Base-by-base conservation (phyloP, 345 rosid genomes). In the Citrus maxima region DNA sequence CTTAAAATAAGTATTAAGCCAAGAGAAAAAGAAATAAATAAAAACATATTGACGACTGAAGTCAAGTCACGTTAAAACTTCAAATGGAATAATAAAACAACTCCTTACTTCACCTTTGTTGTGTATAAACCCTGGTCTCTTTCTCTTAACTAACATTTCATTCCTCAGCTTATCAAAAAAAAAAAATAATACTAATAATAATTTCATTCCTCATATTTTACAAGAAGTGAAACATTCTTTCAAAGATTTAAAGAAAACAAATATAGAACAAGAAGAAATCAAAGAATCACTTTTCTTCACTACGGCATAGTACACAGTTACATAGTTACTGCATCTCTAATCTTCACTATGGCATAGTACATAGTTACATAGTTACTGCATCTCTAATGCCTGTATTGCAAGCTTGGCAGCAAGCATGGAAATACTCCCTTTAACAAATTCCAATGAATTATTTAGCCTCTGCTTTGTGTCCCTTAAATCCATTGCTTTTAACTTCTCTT, bases 331-430 rank as follows among this genome's bases (percentile, higher is more conserved):
- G 74, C 74, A 86, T 86, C 79, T 76, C 91, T 61, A 92, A 67
- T 8, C 51, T 42, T 42, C 16, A 10, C 51, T 12, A 12, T 42
- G 51, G 51, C 51, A 42, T 12, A 0, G 49, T 42, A 42, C 1
- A 42, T 42, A 42, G 51, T 12, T 42, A 42, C 51, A 46, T 13
- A 19, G 24, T 78, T 74, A 80, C 67, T 78, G 74, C 74, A 85
- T 86, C 79, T 76, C 91, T 61, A 90, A 67, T 9, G 98, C 88
- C 70, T 92, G 95, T 75, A 93, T 92, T 12, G 98, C 98, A 77
- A 93, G 90, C 84, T 92, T 93, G 71, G 98, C 98, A 27, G 91
- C 93, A 67, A 93, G 77, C 68, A 87, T 82, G 27, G 95, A 90
- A 54, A 88, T 86, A 71, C 85, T 93, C 81, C 87, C 92, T 10